phyloP scores from a whole-genome alignment of 2,329 filamentous ascomycete species.

The Fusarium napiforme region DNA sequence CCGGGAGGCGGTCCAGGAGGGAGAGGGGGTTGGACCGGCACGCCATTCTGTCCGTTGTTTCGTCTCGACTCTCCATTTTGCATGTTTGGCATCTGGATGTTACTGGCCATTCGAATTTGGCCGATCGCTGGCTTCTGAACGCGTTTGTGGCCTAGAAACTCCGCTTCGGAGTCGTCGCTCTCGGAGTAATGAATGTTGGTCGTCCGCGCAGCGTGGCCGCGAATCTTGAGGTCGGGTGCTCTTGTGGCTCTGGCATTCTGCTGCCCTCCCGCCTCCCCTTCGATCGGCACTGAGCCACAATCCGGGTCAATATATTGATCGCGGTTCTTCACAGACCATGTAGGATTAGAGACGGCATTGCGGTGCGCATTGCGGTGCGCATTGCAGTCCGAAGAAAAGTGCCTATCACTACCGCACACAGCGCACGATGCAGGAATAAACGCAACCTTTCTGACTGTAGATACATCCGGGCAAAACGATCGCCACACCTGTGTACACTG shows the following conservation, averaged over 20 bases:
- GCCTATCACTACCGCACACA: constrained; percentile 62
- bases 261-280: constrained; percentile 43
- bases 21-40: constrained; percentile 50
- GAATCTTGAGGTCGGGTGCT: constrained; percentile 48
- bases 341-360: constrained; percentile 50
- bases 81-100: constrained; percentile 52
- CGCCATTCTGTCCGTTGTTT: constrained; percentile 32
- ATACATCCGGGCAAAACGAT: constrained; percentile 58
- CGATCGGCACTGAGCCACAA: constrained; percentile 54
- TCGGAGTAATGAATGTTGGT: constrained; percentile 59
- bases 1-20: constrained; percentile 53
- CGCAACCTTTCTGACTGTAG: constrained; percentile 59
- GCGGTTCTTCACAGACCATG: constrained; percentile 64
- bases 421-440: constrained; percentile 65
- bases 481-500: constrained; percentile 71
- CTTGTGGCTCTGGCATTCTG: constrained; percentile 36
- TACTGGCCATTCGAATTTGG: constrained; percentile 54
- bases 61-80: constrained; percentile 22
- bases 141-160: constrained; percentile 53
- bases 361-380: constrained; percentile 48
- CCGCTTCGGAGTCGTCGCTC: constrained; percentile 58
- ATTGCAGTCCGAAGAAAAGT: constrained; percentile 68
- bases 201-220: constrained; percentile 49
- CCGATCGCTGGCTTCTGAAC: constrained; percentile 49
- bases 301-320: constrained; percentile 61